Conservation (phyloP, 1,139 yeast species). For the Debaryomyces nepalensis region DNA sequence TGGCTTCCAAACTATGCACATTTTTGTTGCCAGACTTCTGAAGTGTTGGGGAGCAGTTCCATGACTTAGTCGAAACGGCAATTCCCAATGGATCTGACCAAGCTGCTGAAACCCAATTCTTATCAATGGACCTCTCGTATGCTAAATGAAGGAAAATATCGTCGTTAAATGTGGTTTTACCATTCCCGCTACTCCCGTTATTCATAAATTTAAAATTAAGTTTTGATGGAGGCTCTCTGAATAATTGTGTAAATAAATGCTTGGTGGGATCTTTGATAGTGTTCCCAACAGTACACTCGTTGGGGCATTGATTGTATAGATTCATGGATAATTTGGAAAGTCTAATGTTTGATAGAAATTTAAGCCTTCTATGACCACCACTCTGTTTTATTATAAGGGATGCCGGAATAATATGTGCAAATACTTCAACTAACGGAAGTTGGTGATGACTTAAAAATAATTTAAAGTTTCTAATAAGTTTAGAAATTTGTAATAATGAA, state of each 20-base stretch:
- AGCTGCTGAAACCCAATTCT: slow-evolving; percentile 83
- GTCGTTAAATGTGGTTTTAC: slow-evolving; percentile 41
- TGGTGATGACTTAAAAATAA: slow-evolving; percentile 43
- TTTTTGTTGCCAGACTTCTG: slow-evolving; percentile 13
- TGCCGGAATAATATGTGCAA: slow-evolving; percentile 62
- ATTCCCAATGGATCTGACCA: slow-evolving; percentile 89
- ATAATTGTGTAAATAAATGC: slow-evolving; percentile 45
- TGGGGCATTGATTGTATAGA: slow-evolving; percentile 65
- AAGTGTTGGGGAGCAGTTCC: slow-evolving; percentile 52
- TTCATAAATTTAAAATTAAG: slow-evolving; percentile 57
- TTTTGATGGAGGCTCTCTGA: slow-evolving; percentile 50
- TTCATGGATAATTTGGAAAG: slow-evolving; percentile 59
- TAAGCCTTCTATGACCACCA: slow-evolving; percentile 42
- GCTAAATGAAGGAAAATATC: slow-evolving; percentile 85
- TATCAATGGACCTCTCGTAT: slow-evolving; percentile 80
- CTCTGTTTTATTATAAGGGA: slow-evolving; percentile 46
- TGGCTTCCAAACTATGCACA: slow-evolving; percentile 35
- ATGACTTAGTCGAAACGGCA: slow-evolving; percentile 64
- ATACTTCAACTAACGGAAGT: slow-evolving; percentile 49
- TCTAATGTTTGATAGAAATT: slow-evolving; percentile 53
- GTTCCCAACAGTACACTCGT: slow-evolving; percentile 16
- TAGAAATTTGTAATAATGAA: slow-evolving; percentile 53
- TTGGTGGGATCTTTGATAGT: slow-evolving; percentile 18
- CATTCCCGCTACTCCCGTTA: slow-evolving; percentile 27
- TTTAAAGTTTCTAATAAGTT: slow-evolving; percentile 54